Conservation (phyloP, 2,329 filamentous ascomycete genomes). For the Phaeosphaeriaceae sp. region DNA sequence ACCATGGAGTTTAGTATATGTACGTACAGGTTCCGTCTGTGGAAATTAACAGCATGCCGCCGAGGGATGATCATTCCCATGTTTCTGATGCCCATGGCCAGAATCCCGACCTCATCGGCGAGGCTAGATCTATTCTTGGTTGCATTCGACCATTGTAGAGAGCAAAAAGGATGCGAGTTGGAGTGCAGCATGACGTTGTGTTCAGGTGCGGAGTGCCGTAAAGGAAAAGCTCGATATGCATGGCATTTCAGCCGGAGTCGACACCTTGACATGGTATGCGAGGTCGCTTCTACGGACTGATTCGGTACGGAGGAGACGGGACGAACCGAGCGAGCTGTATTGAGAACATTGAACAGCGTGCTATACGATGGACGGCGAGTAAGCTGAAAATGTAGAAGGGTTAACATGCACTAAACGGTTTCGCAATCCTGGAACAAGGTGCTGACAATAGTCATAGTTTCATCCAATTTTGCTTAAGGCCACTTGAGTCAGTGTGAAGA, state of each 20-base stretch:
- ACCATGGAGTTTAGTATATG: too few species aligned
- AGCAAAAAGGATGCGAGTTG: background rate
- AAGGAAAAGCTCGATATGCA: background rate
- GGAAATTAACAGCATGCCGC: too few species aligned
- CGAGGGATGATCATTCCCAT: too few species aligned
- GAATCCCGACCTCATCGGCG: too few species aligned
- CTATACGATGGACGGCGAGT: too few species aligned
- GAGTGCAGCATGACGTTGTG: background rate
- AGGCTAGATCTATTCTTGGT: background rate
- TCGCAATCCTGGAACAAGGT: too few species aligned
- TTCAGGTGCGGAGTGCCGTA: background rate
- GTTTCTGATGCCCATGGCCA: too few species aligned
- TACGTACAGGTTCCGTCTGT: too few species aligned
- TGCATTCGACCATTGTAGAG: background rate
- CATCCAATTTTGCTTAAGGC: too few species aligned
- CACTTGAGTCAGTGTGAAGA: too few species aligned
- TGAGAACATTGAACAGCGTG: too few species aligned
- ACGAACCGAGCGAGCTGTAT: background rate
- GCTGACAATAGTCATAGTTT: too few species aligned
- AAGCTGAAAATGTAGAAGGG: background rate
- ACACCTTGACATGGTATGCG: background rate
- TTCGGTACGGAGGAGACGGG: background rate
- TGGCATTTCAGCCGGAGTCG: background rate
- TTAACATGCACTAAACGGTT: background rate
- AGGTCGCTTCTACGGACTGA: background rate